Evolutionary conservation across 2,329 filamentous ascomycete genomes (phyloP).

Genomic region (Aspergillus niger): DNA sequence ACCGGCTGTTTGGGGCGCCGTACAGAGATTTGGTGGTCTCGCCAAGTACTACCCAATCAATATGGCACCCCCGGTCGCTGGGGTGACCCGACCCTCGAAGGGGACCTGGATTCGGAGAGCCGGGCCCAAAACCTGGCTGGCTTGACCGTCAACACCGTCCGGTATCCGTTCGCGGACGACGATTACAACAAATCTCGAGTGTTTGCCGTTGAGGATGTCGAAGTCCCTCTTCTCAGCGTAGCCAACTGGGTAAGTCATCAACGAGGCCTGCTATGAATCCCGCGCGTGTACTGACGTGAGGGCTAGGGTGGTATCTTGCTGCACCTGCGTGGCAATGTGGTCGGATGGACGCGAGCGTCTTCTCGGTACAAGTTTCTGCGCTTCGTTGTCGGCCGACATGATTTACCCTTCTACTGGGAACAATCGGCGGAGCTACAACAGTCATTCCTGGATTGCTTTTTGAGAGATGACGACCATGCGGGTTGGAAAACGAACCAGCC

Average conservation of each 20-base stretch:
- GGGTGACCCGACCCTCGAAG: conserved; percentile 19
- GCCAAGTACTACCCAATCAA: conserved; percentile 66
- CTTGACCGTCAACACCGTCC: conserved; percentile 19
- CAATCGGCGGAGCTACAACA: conserved; percentile 66
- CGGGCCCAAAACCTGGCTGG: background rate
- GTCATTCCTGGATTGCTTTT: conserved; percentile 68
- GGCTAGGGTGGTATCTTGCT: conserved; percentile 59
- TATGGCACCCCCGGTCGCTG: conserved; percentile 50
- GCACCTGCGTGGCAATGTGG: conserved; percentile 67
- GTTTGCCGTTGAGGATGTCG: conserved; percentile 64
- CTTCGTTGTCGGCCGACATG: conserved; percentile 68
- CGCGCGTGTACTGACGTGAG: background rate
- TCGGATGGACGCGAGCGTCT: conserved; percentile 62
- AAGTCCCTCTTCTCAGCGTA: conserved; percentile 65
- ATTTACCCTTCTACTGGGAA: conserved; percentile 69
- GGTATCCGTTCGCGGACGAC: conserved; percentile 60
- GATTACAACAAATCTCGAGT: conserved; percentile 63
- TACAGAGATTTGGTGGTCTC: conserved; percentile 57
- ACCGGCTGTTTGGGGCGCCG: background rate
- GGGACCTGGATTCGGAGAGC: conserved; percentile 10
- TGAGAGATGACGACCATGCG: conserved; percentile 62
- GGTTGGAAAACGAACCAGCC: conserved; percentile 49
- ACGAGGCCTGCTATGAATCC: background rate
- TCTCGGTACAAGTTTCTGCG: conserved; percentile 67
- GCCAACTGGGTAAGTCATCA: conserved; percentile 59